phyloP scores from a whole-genome alignment of 2,329 filamentous ascomycete species.

The Pseudocercospora musae region DNA sequence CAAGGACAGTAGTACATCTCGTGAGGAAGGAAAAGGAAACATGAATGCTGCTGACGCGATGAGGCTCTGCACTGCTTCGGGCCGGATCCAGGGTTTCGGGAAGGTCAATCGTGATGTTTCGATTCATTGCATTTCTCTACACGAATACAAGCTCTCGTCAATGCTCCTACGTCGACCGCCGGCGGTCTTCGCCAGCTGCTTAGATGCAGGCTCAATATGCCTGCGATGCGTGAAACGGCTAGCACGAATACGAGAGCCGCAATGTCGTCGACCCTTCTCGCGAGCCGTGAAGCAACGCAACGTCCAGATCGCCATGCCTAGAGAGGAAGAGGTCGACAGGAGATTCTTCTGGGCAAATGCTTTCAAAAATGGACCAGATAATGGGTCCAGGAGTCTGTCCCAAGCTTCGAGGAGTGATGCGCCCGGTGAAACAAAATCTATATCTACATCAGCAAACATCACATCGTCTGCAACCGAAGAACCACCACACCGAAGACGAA shows the following conservation, averaged over 20 bases:
- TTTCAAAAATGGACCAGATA: constrained; percentile 15
- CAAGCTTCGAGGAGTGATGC: background rate
- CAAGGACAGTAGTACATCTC: background rate
- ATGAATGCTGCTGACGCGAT: background rate
- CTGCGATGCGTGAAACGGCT: constrained; percentile 29
- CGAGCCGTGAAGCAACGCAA: constrained; percentile 21
- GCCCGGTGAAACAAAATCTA: background rate
- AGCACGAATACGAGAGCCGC: constrained; percentile 17
- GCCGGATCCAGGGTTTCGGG: background rate
- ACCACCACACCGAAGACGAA: constrained; percentile 34
- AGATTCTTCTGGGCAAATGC: constrained; percentile 38
- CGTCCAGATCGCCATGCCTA: constrained; percentile 18
- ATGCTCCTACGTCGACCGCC: constrained; percentile 15
- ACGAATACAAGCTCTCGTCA: background rate
- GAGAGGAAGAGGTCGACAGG: constrained; percentile 29
- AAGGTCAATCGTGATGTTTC: background rate
- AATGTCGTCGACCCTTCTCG: constrained; percentile 20
- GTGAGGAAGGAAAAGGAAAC: background rate
- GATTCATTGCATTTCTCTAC: background rate
- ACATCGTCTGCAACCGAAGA: constrained; percentile 18
- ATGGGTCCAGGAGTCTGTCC: background rate
- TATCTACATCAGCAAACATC: background rate
- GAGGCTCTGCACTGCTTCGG: background rate
- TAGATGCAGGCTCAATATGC: constrained; percentile 27
- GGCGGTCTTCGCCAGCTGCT: constrained; percentile 1